Evolutionary conservation across 495 filamentous ascomycete species (phyloP), one percentile per base, ranked within the genome.

Genomic region (Hypoxylon fuscum): DNA sequence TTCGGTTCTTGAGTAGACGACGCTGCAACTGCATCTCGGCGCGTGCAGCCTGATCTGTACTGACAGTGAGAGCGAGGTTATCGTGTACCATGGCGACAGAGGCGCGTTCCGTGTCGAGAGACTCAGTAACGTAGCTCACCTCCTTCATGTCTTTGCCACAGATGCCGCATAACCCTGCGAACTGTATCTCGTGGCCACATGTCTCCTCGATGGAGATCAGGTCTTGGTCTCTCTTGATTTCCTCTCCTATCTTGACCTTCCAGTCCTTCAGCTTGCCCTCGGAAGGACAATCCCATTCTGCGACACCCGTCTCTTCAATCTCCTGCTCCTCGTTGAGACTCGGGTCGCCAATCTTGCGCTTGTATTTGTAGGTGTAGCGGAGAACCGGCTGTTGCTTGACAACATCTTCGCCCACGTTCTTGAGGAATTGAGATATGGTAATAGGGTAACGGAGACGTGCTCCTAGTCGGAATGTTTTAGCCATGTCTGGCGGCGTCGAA

Each of bases 101-200:
- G 31, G 95, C 96, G 55, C 94, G 91, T 51, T 88, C 85, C 11
- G 90, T 87, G 68, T 88, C 80, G 66, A 78, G 72, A 10, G 72
- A 68, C 54, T 87, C 77, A 56, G 72, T 79, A 1, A 80, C 77
- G 72, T 80, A 84, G 52, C 72, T 77, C 48, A 79, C 73, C 64
- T 83, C 84, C 48, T 91, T 97, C 96, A 99, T 98, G 72, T 99
- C 94, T 79, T 96, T 93, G 47, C 95, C 96, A 76, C 95, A 99
- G 61, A 90, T 83, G 29, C 85, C 90, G 76, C 95, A 99, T 38
- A 99, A 82, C 11, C 92, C 93, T 40, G 86, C 88, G 64, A 89
- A 98, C 70, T 99, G 95, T 25, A 96, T 81, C 64, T 90, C 89
- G 74, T 99, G 95, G 27, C 88, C 81, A 76, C 95, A 99, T 49